phyloP scores from a whole-genome alignment of 2,329 filamentous ascomycete genomes.

The Aspergillus fumigatus region DNA sequence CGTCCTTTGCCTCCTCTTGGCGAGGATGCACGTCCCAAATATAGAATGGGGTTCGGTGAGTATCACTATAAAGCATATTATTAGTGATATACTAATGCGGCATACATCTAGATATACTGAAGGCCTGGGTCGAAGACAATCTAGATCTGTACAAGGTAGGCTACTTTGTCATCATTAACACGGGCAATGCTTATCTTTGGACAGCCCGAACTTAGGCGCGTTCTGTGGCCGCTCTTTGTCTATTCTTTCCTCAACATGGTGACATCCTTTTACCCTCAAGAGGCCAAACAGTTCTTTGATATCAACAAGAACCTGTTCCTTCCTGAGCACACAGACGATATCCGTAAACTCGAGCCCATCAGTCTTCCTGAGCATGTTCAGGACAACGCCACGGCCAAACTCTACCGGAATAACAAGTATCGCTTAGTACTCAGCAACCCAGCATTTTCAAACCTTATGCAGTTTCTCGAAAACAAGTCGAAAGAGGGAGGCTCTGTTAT shows the following conservation, averaged over 20 bases:
- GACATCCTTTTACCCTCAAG: slow-evolving; percentile 63
- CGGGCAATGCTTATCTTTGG: slow-evolving; percentile 8
- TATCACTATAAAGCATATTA: not conserved
- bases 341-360: slow-evolving; percentile 69
- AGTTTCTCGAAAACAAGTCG: slow-evolving; percentile 82
- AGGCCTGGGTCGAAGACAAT: slow-evolving; percentile 83
- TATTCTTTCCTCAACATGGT: slow-evolving; percentile 86
- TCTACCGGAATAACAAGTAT: slow-evolving; percentile 85
- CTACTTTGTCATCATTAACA: not conserved
- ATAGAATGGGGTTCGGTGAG: slow-evolving; percentile 64
- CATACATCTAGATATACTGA: slow-evolving; percentile 54
- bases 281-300: slow-evolving; percentile 69
- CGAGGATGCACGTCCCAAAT: slow-evolving; percentile 75
- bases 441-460: slow-evolving; percentile 75
- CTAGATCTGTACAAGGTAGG: slow-evolving; percentile 87
- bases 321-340: slow-evolving; percentile 71
- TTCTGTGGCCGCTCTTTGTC: slow-evolving; percentile 91
- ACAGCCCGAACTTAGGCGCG: slow-evolving; percentile 77
- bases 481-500: slow-evolving; percentile 76
- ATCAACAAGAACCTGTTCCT: slow-evolving; percentile 67
- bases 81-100: not conserved
- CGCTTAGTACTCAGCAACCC: slow-evolving; percentile 83
- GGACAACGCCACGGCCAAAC: slow-evolving; percentile 70
- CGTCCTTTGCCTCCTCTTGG: slow-evolving; percentile 63
- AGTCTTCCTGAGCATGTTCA: slow-evolving; percentile 72